A percentile compares a stretch with the other conserved stretches of the same genome.
Conservation (phyloP, 208 protist genomes). For the Leishmania tropica region DNA sequence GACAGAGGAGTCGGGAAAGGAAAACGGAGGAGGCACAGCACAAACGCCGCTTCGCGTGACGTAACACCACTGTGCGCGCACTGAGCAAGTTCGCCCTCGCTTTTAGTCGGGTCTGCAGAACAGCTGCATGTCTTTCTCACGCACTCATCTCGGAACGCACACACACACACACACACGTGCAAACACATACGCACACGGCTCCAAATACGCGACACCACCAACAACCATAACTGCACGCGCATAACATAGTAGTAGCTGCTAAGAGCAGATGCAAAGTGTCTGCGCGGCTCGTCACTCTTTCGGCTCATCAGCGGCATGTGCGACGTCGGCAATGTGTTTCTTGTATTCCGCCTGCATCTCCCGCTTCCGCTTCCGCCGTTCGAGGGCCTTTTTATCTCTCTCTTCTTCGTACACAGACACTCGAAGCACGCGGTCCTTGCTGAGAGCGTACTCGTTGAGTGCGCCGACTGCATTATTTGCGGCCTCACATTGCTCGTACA, state of each 20-base stretch:
- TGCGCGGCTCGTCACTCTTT: neutral
- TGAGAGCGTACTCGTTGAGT: slow-evolving; percentile 75
- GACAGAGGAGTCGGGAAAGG: neutral
- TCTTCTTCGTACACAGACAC: slow-evolving; percentile 86
- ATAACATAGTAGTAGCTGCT: neutral
- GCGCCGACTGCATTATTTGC: slow-evolving; percentile 60
- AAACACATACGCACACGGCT: neutral
- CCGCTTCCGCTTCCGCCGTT: slow-evolving; percentile 76
- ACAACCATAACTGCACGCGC: neutral
- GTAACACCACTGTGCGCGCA: neutral
- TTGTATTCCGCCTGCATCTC: slow-evolving; percentile 84
- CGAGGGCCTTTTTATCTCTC: slow-evolving; percentile 72
- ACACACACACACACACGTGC: neutral
- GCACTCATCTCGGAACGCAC: slow-evolving; percentile 4
- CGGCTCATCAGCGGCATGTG: slow-evolving; percentile 21
- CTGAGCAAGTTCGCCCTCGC: neutral
- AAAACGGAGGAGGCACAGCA: neutral
- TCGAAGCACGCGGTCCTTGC: slow-evolving; percentile 66
- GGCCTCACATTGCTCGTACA: slow-evolving; percentile 88
- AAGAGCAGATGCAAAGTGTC: slow-evolving; percentile 1
- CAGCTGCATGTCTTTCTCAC: neutral
- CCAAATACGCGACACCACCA: neutral
- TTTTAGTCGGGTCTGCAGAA: neutral
- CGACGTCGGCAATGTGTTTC: slow-evolving; percentile 59
- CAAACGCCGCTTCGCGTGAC: neutral